Evolutionary conservation across 73 alveolate genomes (phyloP).

Genomic region (Paramecium pentaurelia): DNA sequence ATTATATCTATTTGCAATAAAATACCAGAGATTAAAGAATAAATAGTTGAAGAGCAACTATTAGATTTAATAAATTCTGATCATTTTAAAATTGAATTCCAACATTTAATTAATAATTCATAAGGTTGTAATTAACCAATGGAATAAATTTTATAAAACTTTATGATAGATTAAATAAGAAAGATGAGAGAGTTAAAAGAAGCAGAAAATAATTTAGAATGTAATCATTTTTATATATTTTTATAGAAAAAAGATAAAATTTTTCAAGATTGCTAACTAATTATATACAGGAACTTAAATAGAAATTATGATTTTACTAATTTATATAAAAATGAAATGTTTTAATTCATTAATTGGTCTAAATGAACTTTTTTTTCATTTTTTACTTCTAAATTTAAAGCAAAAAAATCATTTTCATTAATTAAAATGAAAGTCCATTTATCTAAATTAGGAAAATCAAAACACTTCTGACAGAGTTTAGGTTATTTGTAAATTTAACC

Average conservation of each 20-base stretch:
- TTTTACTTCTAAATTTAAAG: neutral
- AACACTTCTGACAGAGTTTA: neutral
- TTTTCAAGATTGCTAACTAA: neutral
- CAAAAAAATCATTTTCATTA: neutral
- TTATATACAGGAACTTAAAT: neutral
- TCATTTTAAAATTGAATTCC: neutral
- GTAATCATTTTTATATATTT: neutral
- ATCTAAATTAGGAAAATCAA: neutral
- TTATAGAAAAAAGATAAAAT: neutral
- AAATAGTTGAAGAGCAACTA: neutral
- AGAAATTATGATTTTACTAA: neutral
- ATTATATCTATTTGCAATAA: neutral
- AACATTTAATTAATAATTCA: neutral
- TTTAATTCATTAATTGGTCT: neutral
- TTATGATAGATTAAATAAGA: neutral
- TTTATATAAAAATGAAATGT: neutral
- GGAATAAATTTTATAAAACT: neutral
- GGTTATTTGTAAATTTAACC: neutral
- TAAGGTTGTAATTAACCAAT: neutral
- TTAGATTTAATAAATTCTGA: neutral
- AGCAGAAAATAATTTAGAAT: neutral
- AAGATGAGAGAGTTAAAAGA: neutral
- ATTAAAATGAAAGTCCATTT: neutral
- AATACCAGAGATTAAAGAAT: neutral
- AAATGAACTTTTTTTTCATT: neutral